phyloP scores from a whole-genome alignment of 176 grass and related monocot genomes.

The Cenchrus purpureus region DNA sequence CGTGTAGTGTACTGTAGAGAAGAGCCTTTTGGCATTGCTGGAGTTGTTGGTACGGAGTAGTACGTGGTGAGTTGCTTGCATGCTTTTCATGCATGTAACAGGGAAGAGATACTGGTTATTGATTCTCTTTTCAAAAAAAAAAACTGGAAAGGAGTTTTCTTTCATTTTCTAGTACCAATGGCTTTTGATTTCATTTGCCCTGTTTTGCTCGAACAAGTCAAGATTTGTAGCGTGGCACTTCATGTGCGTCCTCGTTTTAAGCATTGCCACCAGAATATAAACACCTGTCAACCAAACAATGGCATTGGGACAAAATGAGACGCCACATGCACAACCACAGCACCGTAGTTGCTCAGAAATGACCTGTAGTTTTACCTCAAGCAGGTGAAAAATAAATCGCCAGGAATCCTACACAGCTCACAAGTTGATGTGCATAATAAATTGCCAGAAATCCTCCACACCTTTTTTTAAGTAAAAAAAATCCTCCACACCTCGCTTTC shows the following conservation, averaged over 20 bases:
- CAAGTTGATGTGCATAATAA: background rate
- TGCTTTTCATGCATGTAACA: constrained; percentile 17
- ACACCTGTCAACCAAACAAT: constrained; percentile 2
- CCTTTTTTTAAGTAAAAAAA: background rate
- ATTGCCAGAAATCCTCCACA: background rate
- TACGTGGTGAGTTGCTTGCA: background rate
- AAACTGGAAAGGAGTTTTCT: too few species aligned
- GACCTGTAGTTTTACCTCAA: too few species aligned
- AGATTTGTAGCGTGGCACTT: background rate
- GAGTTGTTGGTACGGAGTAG: too few species aligned
- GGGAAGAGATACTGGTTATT: background rate
- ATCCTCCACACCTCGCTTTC: background rate
- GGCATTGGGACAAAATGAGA: background rate
- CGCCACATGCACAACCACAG: background rate
- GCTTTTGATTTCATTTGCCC: background rate
- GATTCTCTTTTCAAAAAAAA: background rate
- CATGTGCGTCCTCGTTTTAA: constrained; percentile 19
- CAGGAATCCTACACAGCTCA: background rate
- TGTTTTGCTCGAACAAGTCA: background rate
- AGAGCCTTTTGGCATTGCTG: background rate
- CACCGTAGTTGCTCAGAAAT: constrained; percentile 19
- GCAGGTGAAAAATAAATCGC: background rate
- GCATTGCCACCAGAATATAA: constrained; percentile 18
- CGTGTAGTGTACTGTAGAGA: background rate
- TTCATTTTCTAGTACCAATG: background rate